Evolutionary conservation across 768 basidiomycete species (phyloP), one percentile per base, ranked within the genome.

Genomic region (Russula sp.): DNA sequence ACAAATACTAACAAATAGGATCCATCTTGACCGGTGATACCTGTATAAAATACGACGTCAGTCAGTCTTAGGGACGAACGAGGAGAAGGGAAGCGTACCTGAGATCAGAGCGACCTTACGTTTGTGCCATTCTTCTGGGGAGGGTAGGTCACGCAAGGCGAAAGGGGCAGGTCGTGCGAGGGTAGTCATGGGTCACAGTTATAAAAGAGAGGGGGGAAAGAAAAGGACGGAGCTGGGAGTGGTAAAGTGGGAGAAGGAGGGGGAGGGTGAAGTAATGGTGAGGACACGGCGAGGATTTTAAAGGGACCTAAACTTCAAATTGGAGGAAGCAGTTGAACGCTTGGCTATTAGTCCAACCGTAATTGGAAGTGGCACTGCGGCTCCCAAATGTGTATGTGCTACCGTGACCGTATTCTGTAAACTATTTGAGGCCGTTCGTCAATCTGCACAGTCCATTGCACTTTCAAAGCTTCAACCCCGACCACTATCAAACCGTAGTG

Each of bases 21-120:
- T 32, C 94, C 94, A 74, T 98, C 94, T 75, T 97, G 94, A 42
- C 94, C 94, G 65, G 94, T 95, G 75, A 97, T 91, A 73, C 94
- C 94, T 95, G 71, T 42, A 56, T 59, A 49, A 40, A 40, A 61
- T 13, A 64, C 56, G 56, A 62, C 13, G 27, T 27, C 27, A 62
- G 65, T 53, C 58, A 31, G 57, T 52, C 58, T 7, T 61, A 64
- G 49, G 50, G 58, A n/a, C 57, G n/a, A 51, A 55, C 56, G 22
- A 20, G 35, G 40, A 61, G 57, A 32, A 64, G 31, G 18, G 37
- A 49, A 59, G 54, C 61, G 47, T 71, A 91, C 94, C 94, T 69
- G 91, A 91, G 68, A 98, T 89, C 56, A 98, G 78, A 10, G 94
- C 94, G 66, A 98, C 91, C 75, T 96, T 97, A 75, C 94, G 87